phyloP scores from a whole-genome alignment of 495 filamentous ascomycete species.

The Neurospora tetraspora region DNA sequence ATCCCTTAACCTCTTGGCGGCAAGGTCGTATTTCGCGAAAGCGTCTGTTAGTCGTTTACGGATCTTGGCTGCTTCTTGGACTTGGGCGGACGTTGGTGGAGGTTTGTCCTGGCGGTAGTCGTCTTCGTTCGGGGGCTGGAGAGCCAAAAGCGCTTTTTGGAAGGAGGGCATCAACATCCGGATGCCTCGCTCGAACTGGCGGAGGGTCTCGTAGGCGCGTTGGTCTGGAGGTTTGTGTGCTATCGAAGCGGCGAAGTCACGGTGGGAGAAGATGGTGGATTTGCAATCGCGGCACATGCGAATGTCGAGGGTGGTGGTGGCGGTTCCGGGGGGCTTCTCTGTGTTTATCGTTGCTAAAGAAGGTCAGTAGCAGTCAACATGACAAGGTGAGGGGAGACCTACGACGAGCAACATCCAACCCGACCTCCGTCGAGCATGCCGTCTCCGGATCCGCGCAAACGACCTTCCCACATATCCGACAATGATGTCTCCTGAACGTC shows the following conservation, averaged over 20 bases:
- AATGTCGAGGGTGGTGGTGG: slow-evolving; percentile 52
- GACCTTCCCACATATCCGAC: slow-evolving; percentile 82
- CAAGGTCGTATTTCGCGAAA: slow-evolving; percentile 81
- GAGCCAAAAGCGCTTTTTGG: slow-evolving; percentile 60
- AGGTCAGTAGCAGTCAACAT: not conserved
- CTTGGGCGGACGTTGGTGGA: slow-evolving; percentile 53
- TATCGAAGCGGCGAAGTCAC: slow-evolving; percentile 68
- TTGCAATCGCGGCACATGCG: slow-evolving; percentile 90
- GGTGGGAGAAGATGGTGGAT: slow-evolving; percentile 69
- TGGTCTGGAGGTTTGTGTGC: slow-evolving; percentile 62
- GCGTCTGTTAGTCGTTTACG: slow-evolving; percentile 85
- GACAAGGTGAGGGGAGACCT: slow-evolving; percentile 20
- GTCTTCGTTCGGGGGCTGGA: slow-evolving; percentile 29
- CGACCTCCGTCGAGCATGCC: slow-evolving; percentile 75
- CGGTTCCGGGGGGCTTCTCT: slow-evolving; percentile 45
- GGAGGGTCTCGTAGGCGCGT: slow-evolving; percentile 74
- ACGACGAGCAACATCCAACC: slow-evolving; percentile 62
- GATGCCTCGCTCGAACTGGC: slow-evolving; percentile 87
- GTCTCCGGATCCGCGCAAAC: slow-evolving; percentile 83
- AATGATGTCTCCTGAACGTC: slow-evolving; percentile 86
- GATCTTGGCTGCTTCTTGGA: slow-evolving; percentile 82
- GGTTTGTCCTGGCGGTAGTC: slow-evolving; percentile 50
- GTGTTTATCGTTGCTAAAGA: slow-evolving; percentile 37
- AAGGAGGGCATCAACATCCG: slow-evolving; percentile 76
- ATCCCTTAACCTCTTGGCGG: slow-evolving; percentile 73